A percentile compares a stretch with the other conserved stretches of the same genome.
Evolutionary conservation across 2,329 filamentous ascomycete genomes (phyloP).

Genomic region (Penicillium thymicola): DNA sequence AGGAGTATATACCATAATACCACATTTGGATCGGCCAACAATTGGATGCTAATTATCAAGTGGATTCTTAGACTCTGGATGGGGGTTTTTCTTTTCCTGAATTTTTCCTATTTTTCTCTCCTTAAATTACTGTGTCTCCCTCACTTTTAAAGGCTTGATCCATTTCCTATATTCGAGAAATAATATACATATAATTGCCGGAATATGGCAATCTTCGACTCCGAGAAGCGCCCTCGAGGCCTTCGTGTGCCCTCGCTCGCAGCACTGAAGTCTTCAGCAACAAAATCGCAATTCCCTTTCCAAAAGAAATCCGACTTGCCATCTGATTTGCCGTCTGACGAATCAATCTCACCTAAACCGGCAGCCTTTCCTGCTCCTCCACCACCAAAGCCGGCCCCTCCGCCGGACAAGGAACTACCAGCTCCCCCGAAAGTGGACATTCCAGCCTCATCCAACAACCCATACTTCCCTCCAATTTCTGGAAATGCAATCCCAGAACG

Average conservation of each 20-base stretch:
- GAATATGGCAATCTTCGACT: slow-evolving; percentile 34
- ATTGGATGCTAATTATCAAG: too few relatives aligned
- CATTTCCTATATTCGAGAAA: not conserved
- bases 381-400: slow-evolving; percentile 28
- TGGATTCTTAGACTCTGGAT: too few relatives aligned
- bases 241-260: slow-evolving; percentile 35
- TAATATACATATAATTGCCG: not conserved
- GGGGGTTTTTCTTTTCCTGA: not conserved
- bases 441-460: slow-evolving; percentile 1
- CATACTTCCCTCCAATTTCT: slow-evolving; percentile 6
- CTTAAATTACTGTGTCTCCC: not conserved
- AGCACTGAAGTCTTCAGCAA: slow-evolving; percentile 25
- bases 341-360: slow-evolving; percentile 2
- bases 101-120: not conserved
- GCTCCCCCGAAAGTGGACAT: slow-evolving; percentile 2
- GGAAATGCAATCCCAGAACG: not conserved
- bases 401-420: slow-evolving; percentile 19
- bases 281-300: slow-evolving; percentile 26
- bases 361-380: slow-evolving; percentile 14
- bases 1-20: too few relatives aligned
- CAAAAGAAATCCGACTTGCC: slow-evolving; percentile 17
- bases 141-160: not conserved
- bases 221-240: slow-evolving; percentile 34
- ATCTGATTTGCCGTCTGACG: slow-evolving; percentile 15
- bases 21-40: too few relatives aligned